Evolutionary conservation across 2,329 filamentous ascomycete genomes (phyloP).

Genomic region (Fusarium sp.): DNA sequence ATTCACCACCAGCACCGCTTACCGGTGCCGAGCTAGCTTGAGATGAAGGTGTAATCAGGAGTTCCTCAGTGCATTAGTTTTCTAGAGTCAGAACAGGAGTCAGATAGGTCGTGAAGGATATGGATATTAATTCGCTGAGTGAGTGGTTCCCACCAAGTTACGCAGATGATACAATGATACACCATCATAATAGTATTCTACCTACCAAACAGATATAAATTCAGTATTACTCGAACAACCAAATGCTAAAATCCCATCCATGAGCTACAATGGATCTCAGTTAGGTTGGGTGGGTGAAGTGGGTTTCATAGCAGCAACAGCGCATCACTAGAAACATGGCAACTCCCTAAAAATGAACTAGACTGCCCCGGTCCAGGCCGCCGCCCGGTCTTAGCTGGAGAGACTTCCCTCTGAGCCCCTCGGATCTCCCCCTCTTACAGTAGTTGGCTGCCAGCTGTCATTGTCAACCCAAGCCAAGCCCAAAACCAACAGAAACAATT

Average conservation of each 20-base stretch:
- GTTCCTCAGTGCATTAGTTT: background rate
- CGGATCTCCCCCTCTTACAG: slow-evolving; percentile 7
- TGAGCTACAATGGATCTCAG: background rate
- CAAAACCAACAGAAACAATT: slow-evolving; percentile 6
- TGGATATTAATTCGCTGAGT: background rate
- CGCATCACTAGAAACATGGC: background rate
- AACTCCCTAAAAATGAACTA: background rate
- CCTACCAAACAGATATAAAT: background rate
- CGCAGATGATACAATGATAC: background rate
- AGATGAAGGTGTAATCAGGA: background rate
- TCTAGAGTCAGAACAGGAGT: background rate
- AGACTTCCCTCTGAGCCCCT: slow-evolving; percentile 18
- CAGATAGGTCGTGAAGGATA: no score
- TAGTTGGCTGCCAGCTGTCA: slow-evolving; percentile 21
- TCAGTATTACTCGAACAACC: background rate
- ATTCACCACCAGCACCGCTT: slow-evolving; percentile 19
- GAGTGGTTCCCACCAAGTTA: background rate
- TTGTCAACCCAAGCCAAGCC: background rate
- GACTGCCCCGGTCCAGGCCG: slow-evolving; percentile 29
- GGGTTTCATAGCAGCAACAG: slow-evolving; percentile 11
- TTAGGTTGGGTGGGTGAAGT: background rate
- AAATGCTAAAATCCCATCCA: background rate
- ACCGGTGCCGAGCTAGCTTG: slow-evolving; percentile 2
- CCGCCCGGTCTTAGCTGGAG: slow-evolving; percentile 23
- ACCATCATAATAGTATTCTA: background rate